Evolutionary conservation across 192 early-diverging fungal species (phyloP).

Genomic region (Thamnidium elegans): DNA sequence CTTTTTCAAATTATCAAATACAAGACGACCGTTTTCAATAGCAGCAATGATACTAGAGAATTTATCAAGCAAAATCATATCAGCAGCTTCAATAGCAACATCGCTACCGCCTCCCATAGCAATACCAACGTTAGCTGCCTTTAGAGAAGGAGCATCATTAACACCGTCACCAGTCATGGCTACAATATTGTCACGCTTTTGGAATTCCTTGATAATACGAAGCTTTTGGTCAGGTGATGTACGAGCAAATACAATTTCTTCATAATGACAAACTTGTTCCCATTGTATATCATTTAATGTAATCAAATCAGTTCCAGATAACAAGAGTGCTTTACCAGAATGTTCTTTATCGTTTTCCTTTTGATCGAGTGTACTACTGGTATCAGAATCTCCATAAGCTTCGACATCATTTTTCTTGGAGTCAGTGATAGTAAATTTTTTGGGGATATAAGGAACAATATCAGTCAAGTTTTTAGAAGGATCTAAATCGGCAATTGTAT

Average conservation of each 20-base stretch:
- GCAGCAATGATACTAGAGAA: constrained; percentile 66
- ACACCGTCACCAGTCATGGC: constrained; percentile 94
- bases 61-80: constrained; percentile 64
- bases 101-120: constrained; percentile 85
- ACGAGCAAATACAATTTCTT: constrained; percentile 78
- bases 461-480: constrained; percentile 7
- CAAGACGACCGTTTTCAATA: constrained; percentile 79
- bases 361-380: constrained; percentile 17
- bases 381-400: neutral
- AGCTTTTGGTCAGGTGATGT: constrained; percentile 82
- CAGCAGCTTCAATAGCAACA: constrained; percentile 68
- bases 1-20: constrained; percentile 88
- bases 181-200: constrained; percentile 66
- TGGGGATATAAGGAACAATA: constrained; percentile 6
- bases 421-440: neutral
- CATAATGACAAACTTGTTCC: constrained; percentile 64
- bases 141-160: constrained; percentile 90
- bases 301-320: constrained; percentile 66
- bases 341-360: constrained; percentile 77
- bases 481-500: constrained; percentile 36
- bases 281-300: constrained; percentile 62
- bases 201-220: constrained; percentile 72
- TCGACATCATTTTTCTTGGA: neutral
- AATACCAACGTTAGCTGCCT: constrained; percentile 84
- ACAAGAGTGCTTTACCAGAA: constrained; percentile 64